Evolutionary conservation across 768 basidiomycete genomes (phyloP).

Genomic region (Tulasnella sp.): DNA sequence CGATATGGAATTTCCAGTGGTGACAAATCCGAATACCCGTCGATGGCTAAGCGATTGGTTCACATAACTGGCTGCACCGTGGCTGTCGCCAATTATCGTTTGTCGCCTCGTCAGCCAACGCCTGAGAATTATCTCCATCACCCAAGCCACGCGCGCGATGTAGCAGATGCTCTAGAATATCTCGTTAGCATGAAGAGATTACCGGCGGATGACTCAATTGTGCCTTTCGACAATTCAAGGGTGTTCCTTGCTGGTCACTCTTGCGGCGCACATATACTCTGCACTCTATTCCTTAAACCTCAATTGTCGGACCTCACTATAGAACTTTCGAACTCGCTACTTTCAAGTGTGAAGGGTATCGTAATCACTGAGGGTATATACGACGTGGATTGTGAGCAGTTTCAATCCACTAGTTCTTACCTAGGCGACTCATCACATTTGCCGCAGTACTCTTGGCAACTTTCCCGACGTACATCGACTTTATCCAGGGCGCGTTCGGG

Average conservation of each 20-base stretch:
- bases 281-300: conserved; percentile 50
- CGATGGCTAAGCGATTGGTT: conserved; percentile 42
- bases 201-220: conserved; percentile 17
- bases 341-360: conserved; percentile 39
- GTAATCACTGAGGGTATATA: conserved; percentile 67
- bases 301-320: conserved; percentile 30
- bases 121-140: conserved; percentile 36
- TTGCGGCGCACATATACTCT: conserved; percentile 69
- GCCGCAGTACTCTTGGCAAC: conserved; percentile 42
- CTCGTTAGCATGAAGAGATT: conserved; percentile 30
- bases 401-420: too few relatives aligned
- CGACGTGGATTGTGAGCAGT: conserved; percentile 57
- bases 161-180: conserved; percentile 48
- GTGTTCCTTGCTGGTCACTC: conserved; percentile 66
- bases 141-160: conserved; percentile 57
- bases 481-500: conserved; percentile 55
- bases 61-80: conserved; percentile 41
- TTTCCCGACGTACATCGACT: conserved; percentile 55
- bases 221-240: conserved; percentile 26
- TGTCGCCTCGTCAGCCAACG: conserved; percentile 36
- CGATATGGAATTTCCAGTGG: conserved; percentile 34
- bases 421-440: too few relatives aligned
- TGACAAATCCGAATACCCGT: conserved; percentile 50
- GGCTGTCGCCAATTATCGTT: conserved; percentile 64
- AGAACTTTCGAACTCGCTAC: conserved; percentile 23